Conservation (phyloP, 371 early-diverging fungal genomes). For the Rhizopus arrhizus region DNA sequence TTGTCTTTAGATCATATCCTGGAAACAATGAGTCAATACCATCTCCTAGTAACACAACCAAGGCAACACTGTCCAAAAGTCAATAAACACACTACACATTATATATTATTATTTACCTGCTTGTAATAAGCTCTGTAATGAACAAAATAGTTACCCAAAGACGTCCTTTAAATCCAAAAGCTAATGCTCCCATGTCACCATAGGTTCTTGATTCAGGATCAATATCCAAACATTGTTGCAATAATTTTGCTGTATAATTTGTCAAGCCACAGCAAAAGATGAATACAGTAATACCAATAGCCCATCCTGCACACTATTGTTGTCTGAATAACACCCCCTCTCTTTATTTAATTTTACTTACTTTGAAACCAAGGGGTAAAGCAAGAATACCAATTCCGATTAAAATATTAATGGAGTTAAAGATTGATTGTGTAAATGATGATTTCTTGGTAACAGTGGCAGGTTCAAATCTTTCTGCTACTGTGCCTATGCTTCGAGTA, state of each 20-base stretch:
- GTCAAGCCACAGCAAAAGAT: slow-evolving; percentile 58
- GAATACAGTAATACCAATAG: slow-evolving; percentile 59
- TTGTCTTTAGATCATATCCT: slow-evolving; percentile 25
- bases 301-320: slow-evolving; percentile 63
- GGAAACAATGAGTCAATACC: slow-evolving; percentile 49
- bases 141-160: slow-evolving; percentile 56
- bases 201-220: slow-evolving; percentile 56
- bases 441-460: slow-evolving; percentile 33
- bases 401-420: slow-evolving; percentile 68
- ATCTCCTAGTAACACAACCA: slow-evolving; percentile 49
- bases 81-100: neutral
- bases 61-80: slow-evolving; percentile 28
- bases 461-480: slow-evolving; percentile 36
- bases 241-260: slow-evolving; percentile 66
- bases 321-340: neutral
- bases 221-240: slow-evolving; percentile 61
- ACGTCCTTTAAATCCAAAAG: slow-evolving; percentile 69
- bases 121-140: slow-evolving; percentile 66
- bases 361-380: slow-evolving; percentile 65
- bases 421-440: slow-evolving; percentile 50
- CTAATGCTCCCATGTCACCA: slow-evolving; percentile 69
- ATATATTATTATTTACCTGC: slow-evolving; percentile 37
- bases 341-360: slow-evolving; percentile 15
- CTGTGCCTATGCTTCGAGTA: slow-evolving; percentile 32
- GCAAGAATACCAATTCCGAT: slow-evolving; percentile 65